Evolutionary conservation across 306 rosid species (phyloP).

Genomic region (Clitoria ternatea): DNA sequence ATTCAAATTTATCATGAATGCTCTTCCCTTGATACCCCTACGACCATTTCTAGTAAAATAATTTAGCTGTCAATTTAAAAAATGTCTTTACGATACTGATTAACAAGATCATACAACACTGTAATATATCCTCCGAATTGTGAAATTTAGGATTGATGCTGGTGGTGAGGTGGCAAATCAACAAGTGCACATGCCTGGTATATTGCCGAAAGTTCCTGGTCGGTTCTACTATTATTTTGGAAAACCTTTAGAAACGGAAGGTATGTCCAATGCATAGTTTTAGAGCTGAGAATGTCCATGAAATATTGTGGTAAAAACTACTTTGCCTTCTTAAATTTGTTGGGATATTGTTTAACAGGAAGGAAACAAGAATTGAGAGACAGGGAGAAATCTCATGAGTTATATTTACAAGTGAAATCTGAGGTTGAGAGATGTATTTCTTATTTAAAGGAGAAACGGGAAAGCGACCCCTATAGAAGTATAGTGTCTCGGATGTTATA

Average conservation of each 20-base stretch:
- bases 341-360: slow-evolving; percentile 45
- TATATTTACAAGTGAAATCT: slow-evolving; percentile 62
- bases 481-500: slow-evolving; percentile 52
- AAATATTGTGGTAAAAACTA: neutral
- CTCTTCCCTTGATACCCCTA: too few species aligned
- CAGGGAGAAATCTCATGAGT: slow-evolving; percentile 47
- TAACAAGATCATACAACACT: too few species aligned
- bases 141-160: slow-evolving; percentile 35
- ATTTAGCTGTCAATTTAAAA: too few species aligned
- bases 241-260: slow-evolving; percentile 79
- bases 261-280: slow-evolving; percentile 32
- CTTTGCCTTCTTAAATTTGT: neutral
- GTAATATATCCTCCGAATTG: neutral
- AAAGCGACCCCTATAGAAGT: slow-evolving; percentile 70
- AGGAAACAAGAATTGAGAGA: slow-evolving; percentile 60
- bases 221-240: slow-evolving; percentile 80
- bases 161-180: slow-evolving; percentile 83
- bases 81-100: too few species aligned
- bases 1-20: too few species aligned
- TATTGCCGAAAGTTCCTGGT: slow-evolving; percentile 80
- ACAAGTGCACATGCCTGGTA: slow-evolving; percentile 59
- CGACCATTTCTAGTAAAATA: too few species aligned
- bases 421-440: slow-evolving; percentile 71
- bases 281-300: neutral
- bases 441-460: slow-evolving; percentile 66